Percentiles rank a stretch among this genome's conserved stretches.
Conservation (phyloP, 306 rosid genomes). For the Alnus glutinosa region DNA sequence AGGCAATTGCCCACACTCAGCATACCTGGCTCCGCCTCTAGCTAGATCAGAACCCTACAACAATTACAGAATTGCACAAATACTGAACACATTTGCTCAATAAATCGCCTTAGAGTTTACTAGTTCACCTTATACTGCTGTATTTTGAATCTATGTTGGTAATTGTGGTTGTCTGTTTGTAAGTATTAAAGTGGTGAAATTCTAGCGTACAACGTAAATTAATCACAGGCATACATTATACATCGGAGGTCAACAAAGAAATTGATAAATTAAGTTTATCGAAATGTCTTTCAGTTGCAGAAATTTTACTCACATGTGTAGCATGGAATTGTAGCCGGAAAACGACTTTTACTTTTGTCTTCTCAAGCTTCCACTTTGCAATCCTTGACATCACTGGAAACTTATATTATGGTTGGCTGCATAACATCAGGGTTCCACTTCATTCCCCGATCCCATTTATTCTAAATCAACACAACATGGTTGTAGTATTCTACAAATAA, state of each 20-base stretch:
- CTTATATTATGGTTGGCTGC: constrained; percentile 35
- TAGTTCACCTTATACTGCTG: not conserved
- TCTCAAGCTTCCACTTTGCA: constrained; percentile 90
- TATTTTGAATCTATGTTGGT: not conserved
- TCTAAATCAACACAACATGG: constrained; percentile 14
- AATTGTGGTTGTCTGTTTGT: not conserved
- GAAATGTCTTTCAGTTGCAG: not conserved
- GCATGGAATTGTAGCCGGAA: constrained; percentile 96
- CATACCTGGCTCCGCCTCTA: not conserved
- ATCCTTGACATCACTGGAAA: constrained; percentile 79
- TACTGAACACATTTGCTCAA: not conserved
- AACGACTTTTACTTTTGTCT: constrained; percentile 98
- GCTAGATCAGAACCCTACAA: not conserved
- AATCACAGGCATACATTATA: not conserved
- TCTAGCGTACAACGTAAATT: not conserved
- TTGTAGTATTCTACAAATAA: not conserved
- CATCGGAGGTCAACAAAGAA: not conserved
- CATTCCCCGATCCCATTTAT: constrained; percentile 30
- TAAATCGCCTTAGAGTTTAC: not conserved
- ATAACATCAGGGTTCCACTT: constrained; percentile 33
- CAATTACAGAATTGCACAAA: not conserved
- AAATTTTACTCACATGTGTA: constrained; percentile 76
- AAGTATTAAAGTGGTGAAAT: not conserved
- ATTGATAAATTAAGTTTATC: not conserved
- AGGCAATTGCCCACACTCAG: not conserved